These are phyloP conservation scores for Penicillium sp. DNA, from an alignment of 2,329 filamentous ascomycete genomes.

Conservation along the genomic window DNA sequence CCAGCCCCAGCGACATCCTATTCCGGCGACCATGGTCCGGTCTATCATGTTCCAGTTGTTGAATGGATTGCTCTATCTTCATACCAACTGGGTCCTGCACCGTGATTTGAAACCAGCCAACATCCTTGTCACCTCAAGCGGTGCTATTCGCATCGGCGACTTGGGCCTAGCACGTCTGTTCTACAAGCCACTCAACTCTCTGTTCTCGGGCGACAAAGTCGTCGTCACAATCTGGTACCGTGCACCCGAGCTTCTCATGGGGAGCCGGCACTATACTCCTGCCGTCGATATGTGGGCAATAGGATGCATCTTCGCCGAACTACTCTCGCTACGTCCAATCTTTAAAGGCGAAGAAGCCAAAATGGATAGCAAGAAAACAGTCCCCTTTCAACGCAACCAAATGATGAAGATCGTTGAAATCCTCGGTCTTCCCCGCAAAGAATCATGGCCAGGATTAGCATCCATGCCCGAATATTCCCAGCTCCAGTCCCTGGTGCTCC, in stretches of 20 bases:
- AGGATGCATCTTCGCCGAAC: constrained; percentile 94
- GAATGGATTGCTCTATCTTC: constrained; percentile 90
- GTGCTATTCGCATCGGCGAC: constrained; percentile 93
- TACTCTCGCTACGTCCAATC: constrained; percentile 84
- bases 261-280: constrained; percentile 92
- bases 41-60: constrained; percentile 95
- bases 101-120: constrained; percentile 97
- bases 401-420: constrained; percentile 99
- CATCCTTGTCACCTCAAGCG: constrained; percentile 91
- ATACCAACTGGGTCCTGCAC: constrained; percentile 95
- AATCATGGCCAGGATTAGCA: constrained; percentile 79
- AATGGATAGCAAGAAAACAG: constrained; percentile 97
- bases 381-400: constrained; percentile 95
- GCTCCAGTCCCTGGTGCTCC: constrained; percentile 53
- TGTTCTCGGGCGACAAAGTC: constrained; percentile 94
- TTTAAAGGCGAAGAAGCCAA: constrained; percentile 99
- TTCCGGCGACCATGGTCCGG: constrained; percentile 83
- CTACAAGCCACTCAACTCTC: constrained; percentile 85
- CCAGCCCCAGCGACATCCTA: constrained; percentile 80
- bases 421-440: constrained; percentile 83
- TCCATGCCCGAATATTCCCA: constrained; percentile 85
- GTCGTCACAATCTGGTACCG: constrained; percentile 99
- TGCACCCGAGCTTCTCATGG: constrained; percentile 87
- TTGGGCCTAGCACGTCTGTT: constrained; percentile 88
- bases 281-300: constrained; percentile 98